Evolutionary conservation across 2,329 filamentous ascomycete genomes (phyloP).

Genomic region (Knufia petricola): DNA sequence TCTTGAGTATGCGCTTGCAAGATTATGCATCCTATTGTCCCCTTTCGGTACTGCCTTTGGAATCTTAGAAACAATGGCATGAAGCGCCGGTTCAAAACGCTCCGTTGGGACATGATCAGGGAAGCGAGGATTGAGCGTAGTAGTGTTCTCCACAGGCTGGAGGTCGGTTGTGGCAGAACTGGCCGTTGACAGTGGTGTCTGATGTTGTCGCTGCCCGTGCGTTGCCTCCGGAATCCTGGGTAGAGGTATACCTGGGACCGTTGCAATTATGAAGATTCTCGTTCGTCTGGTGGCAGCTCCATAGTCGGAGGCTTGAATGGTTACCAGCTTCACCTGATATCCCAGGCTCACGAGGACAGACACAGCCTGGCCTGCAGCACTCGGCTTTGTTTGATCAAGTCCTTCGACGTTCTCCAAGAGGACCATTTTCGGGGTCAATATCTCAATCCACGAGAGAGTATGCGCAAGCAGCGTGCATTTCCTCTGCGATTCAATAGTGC

Average conservation of each 20-base stretch:
- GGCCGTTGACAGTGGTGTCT: conserved; percentile 37
- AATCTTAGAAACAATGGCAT: conserved; percentile 39
- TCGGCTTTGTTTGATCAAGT: conserved; percentile 40
- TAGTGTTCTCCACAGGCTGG: conserved; percentile 52
- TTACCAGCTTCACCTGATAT: conserved; percentile 61
- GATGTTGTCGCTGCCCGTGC: conserved; percentile 40
- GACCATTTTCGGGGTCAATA: conserved; percentile 65
- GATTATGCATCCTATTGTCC: conserved; percentile 9
- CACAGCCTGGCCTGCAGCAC: conserved; percentile 47
- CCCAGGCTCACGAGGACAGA: conserved; percentile 65
- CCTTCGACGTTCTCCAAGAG: conserved; percentile 66
- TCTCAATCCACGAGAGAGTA: conserved; percentile 63
- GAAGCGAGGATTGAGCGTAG: conserved; percentile 50
- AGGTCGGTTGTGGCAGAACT: conserved; percentile 50
- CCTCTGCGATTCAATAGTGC: conserved; percentile 47
- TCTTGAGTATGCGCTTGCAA: conserved; percentile 14
- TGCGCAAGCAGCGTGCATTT: conserved; percentile 72
- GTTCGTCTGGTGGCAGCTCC: conserved; percentile 57
- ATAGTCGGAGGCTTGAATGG: conserved; percentile 60
- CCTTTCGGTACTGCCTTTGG: conserved; percentile 41
- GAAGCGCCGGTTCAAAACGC: too few relatives aligned
- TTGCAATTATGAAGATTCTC: conserved; percentile 61
- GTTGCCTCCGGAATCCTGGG: conserved; percentile 57
- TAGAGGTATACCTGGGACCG: conserved; percentile 54
- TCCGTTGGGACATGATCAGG: conserved; percentile 57